phyloP scores from a whole-genome alignment of 768 basidiomycete species.

The Suillus hirtellus region DNA sequence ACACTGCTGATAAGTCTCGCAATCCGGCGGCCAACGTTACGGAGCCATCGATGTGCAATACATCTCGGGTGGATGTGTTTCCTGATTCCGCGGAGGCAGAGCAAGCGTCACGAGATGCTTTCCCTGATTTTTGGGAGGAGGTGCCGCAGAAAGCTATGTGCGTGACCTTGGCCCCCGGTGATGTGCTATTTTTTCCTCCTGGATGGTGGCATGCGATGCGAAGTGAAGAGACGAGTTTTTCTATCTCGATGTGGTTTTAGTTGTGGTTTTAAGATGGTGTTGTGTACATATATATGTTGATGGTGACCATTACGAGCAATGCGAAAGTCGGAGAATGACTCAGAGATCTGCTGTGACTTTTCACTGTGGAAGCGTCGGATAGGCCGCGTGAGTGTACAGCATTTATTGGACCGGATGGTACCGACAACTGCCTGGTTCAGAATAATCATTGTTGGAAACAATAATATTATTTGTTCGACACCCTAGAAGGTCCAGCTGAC shows the following conservation, averaged over 20 bases:
- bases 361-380: slow-evolving; percentile 8
- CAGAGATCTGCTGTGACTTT: background rate
- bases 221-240: slow-evolving; percentile 79
- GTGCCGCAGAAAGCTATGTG: slow-evolving; percentile 63
- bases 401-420: slow-evolving; percentile 28
- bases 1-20: slow-evolving; percentile 21
- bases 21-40: slow-evolving; percentile 41
- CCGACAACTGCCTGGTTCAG: slow-evolving; percentile 23
- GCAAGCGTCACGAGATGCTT: slow-evolving; percentile 27
- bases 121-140: slow-evolving; percentile 53
- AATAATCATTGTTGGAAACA: slow-evolving; percentile 23
- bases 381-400: slow-evolving; percentile 18
- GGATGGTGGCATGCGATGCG: slow-evolving; percentile 96
- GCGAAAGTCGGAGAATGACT: background rate
- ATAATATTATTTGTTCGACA: slow-evolving; percentile 16
- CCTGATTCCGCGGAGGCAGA: slow-evolving; percentile 21
- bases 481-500: slow-evolving; percentile 19
- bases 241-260: slow-evolving; percentile 91
- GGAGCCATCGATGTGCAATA: slow-evolving; percentile 69
- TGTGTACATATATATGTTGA: background rate
- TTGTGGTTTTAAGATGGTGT: slow-evolving; percentile 20
- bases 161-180: slow-evolving; percentile 74
- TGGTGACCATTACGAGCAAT: background rate
- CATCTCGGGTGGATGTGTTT: slow-evolving; percentile 83
- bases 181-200: slow-evolving; percentile 86